phyloP scores from a whole-genome alignment of 176 grass and related monocot genomes.

The Areca catechu region DNA sequence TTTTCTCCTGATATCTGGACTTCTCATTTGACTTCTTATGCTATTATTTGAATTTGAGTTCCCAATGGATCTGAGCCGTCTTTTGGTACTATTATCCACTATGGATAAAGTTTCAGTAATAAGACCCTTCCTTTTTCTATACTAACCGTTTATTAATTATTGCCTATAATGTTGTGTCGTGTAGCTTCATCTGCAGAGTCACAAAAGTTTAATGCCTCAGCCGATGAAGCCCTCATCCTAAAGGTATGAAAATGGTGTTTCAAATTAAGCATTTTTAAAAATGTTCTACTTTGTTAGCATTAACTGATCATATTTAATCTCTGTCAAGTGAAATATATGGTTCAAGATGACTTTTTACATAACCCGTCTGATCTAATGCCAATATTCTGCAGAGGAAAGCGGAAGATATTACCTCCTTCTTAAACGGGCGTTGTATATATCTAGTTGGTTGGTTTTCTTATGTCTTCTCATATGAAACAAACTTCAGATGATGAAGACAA shows the following conservation, averaged over 20 bases:
- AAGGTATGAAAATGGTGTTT: background rate
- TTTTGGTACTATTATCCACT: no score
- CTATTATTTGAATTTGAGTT: no score
- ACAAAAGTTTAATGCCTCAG: background rate
- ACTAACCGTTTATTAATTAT: background rate
- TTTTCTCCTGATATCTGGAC: no score
- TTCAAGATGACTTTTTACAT: no score
- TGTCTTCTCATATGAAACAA: no score
- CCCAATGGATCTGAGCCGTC: no score
- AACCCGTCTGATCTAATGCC: background rate
- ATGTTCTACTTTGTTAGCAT: background rate
- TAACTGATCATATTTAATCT: background rate
- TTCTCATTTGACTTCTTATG: no score
- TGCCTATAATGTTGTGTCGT: background rate
- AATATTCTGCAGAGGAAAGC: background rate
- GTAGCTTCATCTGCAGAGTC: conserved; percentile 3
- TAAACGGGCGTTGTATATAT: conserved; percentile 5
- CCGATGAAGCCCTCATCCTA: conserved; percentile 8
- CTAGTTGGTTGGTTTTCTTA: conserved; percentile 2
- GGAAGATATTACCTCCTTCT: background rate
- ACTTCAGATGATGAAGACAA: background rate
- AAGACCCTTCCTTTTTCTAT: no score
- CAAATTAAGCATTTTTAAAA: no score
- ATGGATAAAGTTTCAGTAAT: no score
- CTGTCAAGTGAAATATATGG: background rate